These are phyloP conservation scores for Euphorbia pulcherrima DNA, from an alignment of 345 rosid species.

Conservation along the genomic window DNA sequence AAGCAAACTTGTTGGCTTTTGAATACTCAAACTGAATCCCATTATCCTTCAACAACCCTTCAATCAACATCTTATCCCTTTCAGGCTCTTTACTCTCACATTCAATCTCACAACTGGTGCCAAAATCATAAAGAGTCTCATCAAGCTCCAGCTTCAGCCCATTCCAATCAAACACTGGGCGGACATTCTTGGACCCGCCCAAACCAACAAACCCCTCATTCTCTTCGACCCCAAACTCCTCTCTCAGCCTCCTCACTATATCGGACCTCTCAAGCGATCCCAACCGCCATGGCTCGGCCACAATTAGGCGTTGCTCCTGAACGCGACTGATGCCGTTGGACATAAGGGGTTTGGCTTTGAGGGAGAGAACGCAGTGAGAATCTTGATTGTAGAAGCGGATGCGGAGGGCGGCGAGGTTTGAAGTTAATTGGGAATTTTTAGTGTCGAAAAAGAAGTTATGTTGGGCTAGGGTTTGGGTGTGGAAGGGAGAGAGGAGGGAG, in stretches of 20 bases:
- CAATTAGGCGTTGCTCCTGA: constrained; percentile 20
- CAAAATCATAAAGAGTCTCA: constrained; percentile 29
- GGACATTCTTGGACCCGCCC: constrained; percentile 26
- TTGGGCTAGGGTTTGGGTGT: constrained; percentile 19
- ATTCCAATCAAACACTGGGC: constrained; percentile 26
- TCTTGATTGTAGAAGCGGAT: constrained; percentile 31
- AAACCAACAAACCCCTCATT: constrained; percentile 21
- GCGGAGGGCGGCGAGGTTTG: constrained; percentile 23
- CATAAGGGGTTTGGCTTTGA: constrained; percentile 22
- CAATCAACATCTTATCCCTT: constrained; percentile 24
- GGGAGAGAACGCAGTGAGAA: constrained; percentile 22
- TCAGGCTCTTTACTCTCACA: constrained; percentile 31
- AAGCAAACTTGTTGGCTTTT: constrained; percentile 17
- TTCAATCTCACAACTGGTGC: constrained; percentile 26
- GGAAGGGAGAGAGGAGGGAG: constrained; percentile 23
- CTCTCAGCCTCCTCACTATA: constrained; percentile 22
- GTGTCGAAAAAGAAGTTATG: constrained; percentile 32
- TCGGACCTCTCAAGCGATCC: constrained; percentile 11
- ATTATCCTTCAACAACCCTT: constrained; percentile 19
- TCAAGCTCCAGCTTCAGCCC: constrained; percentile 26
- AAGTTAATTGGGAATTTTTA: constrained; percentile 16
- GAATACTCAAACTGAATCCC: constrained; percentile 28
- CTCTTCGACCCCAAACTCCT: constrained; percentile 19
- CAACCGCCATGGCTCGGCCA: constrained; percentile 17
- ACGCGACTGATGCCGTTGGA: constrained; percentile 28